A percentile compares a stretch with the other conserved stretches of the same genome.
phyloP scores from a whole-genome alignment of 1,139 yeast genomes.

The Dujonia santamariae region DNA sequence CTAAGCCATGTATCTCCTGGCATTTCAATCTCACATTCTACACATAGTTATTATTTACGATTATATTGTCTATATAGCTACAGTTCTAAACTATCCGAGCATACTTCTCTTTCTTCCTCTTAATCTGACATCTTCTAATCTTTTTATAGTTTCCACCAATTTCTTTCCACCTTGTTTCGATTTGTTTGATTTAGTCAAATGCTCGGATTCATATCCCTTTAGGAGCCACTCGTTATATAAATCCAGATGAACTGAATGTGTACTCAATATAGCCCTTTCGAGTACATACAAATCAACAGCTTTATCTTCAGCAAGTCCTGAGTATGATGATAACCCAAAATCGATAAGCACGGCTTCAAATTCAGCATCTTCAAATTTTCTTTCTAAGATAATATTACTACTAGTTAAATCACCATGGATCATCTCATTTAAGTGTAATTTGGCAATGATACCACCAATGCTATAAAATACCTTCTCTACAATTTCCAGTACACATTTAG shows the following conservation, averaged over 20 bases:
- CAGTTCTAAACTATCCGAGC: conserved; percentile 60
- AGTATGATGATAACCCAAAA: conserved; percentile 83
- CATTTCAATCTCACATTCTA: no score
- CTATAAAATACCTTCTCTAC: conserved; percentile 41
- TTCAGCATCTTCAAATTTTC: conserved; percentile 6
- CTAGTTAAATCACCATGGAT: conserved; percentile 95
- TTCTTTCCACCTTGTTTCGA: conserved; percentile 35
- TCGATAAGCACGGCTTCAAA: conserved; percentile 71
- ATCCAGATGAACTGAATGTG: conserved; percentile 76
- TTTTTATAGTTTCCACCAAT: conserved; percentile 52
- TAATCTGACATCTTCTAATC: conserved; percentile 80
- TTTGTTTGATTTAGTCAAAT: conserved; percentile 22
- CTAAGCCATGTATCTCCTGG: no score
- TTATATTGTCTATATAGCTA: background rate
- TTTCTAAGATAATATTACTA: conserved; percentile 70
- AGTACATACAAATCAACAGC: conserved; percentile 95
- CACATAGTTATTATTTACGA: no score
- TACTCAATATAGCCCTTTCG: conserved; percentile 86
- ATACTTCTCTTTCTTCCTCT: conserved; percentile 95
- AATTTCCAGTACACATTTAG: conserved; percentile 26
- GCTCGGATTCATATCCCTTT: conserved; percentile 62
- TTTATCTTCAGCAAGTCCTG: conserved; percentile 80
- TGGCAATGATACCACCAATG: conserved; percentile 72
- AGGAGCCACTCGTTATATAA: conserved; percentile 68
- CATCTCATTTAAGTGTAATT: conserved; percentile 71